Percentiles rank a stretch among this genome's conserved stretches.
These are phyloP conservation scores for Fusarium praegraminearum DNA, from an alignment of 2,329 filamentous ascomycete genomes.

Conservation along the genomic window DNA sequence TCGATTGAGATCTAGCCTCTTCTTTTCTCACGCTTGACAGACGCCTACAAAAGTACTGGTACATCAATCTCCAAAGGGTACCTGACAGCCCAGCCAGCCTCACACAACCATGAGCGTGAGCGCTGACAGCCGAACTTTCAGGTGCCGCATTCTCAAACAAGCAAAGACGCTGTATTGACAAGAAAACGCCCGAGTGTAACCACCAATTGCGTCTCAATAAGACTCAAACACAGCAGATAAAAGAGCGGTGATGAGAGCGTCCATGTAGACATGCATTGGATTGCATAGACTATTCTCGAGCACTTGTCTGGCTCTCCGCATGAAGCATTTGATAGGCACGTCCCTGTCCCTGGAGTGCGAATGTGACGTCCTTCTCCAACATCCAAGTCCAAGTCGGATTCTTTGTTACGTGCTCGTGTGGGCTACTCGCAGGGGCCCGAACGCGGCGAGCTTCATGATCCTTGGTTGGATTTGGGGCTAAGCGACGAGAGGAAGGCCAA, in stretches of 20 bases:
- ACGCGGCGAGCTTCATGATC: constrained; percentile 40
- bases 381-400: constrained; percentile 28
- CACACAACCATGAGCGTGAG: constrained; percentile 17
- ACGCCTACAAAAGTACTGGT: constrained; percentile 32
- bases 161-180: constrained; percentile 21
- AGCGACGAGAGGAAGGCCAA: constrained; percentile 38
- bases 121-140: constrained; percentile 27
- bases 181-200: constrained; percentile 21
- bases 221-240: constrained; percentile 12
- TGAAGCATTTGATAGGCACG: constrained; percentile 31
- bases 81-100: constrained; percentile 29
- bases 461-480: constrained; percentile 40
- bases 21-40: constrained; percentile 1
- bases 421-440: constrained; percentile 39
- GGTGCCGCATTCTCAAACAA: constrained; percentile 33
- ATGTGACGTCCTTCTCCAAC: constrained; percentile 44
- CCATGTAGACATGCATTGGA: constrained; percentile 2
- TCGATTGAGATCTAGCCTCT: constrained; percentile 22
- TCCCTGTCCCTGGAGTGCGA: constrained; percentile 23
- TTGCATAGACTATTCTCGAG: constrained; percentile 13
- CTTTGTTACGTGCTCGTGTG: constrained; percentile 46
- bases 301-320: constrained; percentile 30
- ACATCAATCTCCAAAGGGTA: constrained; percentile 24
- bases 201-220: constrained; percentile 10
- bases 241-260: constrained; percentile 36